Base-by-base conservation (phyloP, 768 basidiomycete species). In the Coprinopsis marcescibilis region DNA sequence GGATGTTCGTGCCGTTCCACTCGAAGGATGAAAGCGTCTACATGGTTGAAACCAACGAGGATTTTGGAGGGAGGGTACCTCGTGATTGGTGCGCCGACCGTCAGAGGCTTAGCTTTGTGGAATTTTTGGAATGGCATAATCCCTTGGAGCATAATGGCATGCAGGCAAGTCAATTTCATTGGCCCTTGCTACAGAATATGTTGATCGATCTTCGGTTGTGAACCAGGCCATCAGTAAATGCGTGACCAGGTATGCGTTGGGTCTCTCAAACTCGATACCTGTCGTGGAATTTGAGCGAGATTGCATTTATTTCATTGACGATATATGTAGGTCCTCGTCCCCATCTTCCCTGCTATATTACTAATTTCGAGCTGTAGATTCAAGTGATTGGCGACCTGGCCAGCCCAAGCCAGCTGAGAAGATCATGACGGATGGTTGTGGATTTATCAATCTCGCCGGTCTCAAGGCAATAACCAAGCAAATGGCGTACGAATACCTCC, bases 341-440 rank as follows among this genome's bases (percentile, higher is more conserved):
- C n/a, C n/a, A n/a, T 19, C 44, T 20, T 32, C 33, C n/a, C n/a
- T n/a, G n/a, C n/a, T n/a, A n/a, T n/a, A n/a, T n/a, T n/a, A n/a
- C n/a, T n/a, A n/a, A n/a, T n/a, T n/a, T n/a, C n/a, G 14, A 13
- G 1, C 21, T 11, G 38, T 29, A 71, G 61, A 58, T 50, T 73
- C 76, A 35, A 55, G 71, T 43, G 55, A 67, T n/a, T n/a, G n/a
- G n/a, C n/a, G 60, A 13, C 37, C 57, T 43, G 49, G 40, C 42
- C 51, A 59, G 25, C 49, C 49, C n/a, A 55, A 76, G 0, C 72
- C 76, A 1, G 65, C 83, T 0, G 76, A 83, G 21, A 72, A 80
- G 43, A 68, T 76, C 5, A 76, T 85, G 67, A 88, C 86, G 0
- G 87, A 89, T 56, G 87, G 87, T 0, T 86, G 84, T 60, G 85